Evolutionary conservation across 2,329 filamentous ascomycete genomes (phyloP).

Genomic region (Bipolaris bicolor): DNA sequence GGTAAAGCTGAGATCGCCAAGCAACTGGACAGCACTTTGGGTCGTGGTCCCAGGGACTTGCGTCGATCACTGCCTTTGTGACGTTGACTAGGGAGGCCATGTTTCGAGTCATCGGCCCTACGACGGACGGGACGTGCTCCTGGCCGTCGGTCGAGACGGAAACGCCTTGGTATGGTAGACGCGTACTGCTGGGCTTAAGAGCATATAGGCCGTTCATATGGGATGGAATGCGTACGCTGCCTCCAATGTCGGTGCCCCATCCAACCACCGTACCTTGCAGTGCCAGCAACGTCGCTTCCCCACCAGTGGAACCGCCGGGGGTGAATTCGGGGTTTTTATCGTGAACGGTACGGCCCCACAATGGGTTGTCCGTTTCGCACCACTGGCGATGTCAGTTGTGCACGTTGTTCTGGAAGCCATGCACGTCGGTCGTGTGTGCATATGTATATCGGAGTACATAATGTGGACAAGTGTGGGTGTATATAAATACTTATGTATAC

Average conservation of each 20-base stretch:
- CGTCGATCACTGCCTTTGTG: conserved; percentile 56
- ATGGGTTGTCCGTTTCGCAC: conserved; percentile 67
- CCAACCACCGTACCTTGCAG: conserved; percentile 61
- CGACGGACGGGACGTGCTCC: conserved; percentile 66
- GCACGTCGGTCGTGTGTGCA: neutral
- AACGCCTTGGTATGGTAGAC: conserved; percentile 64
- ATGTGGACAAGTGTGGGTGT: too few species aligned
- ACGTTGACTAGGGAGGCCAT: conserved; percentile 58
- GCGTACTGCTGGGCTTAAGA: conserved; percentile 60
- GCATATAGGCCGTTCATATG: conserved; percentile 65
- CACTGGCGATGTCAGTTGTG: conserved; percentile 51
- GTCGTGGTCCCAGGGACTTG: conserved; percentile 62
- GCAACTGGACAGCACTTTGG: conserved; percentile 60
- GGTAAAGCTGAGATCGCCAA: conserved; percentile 59
- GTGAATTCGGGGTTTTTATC: conserved; percentile 62
- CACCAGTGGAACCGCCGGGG: conserved; percentile 64
- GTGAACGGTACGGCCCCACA: conserved; percentile 64
- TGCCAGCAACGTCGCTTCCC: conserved; percentile 63
- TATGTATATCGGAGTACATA: too few species aligned
- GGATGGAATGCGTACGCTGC: conserved; percentile 64
- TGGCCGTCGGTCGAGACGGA: conserved; percentile 68
- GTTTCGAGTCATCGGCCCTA: conserved; percentile 65
- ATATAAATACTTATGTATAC: neutral
- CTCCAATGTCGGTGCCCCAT: conserved; percentile 65
- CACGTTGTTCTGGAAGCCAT: neutral